Evolutionary conservation across 139 green algal genomes (phyloP), one percentile per base, ranked within the genome.

Genomic region (Picochlorum sp.): DNA sequence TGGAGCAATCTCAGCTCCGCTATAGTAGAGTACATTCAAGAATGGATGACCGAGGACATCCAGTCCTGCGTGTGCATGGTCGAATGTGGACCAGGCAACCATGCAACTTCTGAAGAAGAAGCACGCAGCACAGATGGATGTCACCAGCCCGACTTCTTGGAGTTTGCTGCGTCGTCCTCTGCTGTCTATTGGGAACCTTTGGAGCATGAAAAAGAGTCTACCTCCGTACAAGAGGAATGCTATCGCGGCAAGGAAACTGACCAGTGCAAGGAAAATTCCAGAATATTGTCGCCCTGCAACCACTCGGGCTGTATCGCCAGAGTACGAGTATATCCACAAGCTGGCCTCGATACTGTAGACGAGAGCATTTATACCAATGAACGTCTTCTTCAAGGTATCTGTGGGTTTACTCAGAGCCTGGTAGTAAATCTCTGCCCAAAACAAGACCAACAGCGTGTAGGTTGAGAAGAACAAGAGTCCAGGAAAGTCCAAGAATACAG

Each of bases 341-440:
- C 41, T 49, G 37, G 73, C 67, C 67, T 96, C 83, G 1, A 90
- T 72, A 21, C 61, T 74, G 52, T 97, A 98, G 6, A 97, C 89
- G 0, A 83, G 57, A 0, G 79, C 64, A 67, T 98, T 98, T 75
- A 89, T 71, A 37, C 71, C 78, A 16, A 96, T 58, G 69, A 97
- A 98, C 7, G 76, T 67, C 0, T 89, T 92, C 2, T 88, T 81
- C 73, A 98, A 76, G 0, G 71, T 73, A 13, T 65, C 68, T 3
- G 82, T 93, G 14, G 92, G 85, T 69, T 94, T 79, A 62, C 71
- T 86, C 38, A 85, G 79, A 0, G 91, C 92, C 66, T 99, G 93
- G 63, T 97, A 90, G 71, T 97, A 99, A 47, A 99, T 99, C 72
- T 99, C 93, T 14, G 92, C 92, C 90, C 90, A 99, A 64, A 99